Evolutionary conservation across 2,329 filamentous ascomycete species (phyloP).

Genomic region (Cladosporium halotolerans): DNA sequence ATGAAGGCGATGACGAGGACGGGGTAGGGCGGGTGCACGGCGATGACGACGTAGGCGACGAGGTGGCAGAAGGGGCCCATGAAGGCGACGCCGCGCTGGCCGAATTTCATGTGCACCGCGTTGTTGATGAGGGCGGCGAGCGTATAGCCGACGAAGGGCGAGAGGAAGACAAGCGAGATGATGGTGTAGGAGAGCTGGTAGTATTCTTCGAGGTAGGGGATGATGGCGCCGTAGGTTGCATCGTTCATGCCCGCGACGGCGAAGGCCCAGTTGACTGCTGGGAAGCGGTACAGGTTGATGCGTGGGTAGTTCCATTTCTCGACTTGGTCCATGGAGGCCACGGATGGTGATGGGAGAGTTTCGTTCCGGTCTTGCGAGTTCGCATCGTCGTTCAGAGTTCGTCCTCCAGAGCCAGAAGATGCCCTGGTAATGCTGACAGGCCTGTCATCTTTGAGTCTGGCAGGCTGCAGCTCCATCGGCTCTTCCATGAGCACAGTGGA

Average conservation of each 20-base stretch:
- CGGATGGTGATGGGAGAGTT: slow-evolving; percentile 42
- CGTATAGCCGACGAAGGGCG: slow-evolving; percentile 60
- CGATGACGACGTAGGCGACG: slow-evolving; percentile 58
- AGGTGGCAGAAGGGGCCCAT: slow-evolving; percentile 59
- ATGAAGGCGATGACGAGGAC: slow-evolving; percentile 60
- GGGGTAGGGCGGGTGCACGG: slow-evolving; percentile 63
- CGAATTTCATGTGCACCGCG: slow-evolving; percentile 55
- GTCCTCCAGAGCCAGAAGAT: slow-evolving; percentile 17
- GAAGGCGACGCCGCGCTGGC: slow-evolving; percentile 66
- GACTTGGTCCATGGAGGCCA: slow-evolving; percentile 32
- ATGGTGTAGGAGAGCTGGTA: slow-evolving; percentile 57
- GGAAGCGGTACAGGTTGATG: slow-evolving; percentile 53
- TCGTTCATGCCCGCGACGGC: slow-evolving; percentile 61
- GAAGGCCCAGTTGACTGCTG: slow-evolving; percentile 56
- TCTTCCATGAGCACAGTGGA: slow-evolving; percentile 24
- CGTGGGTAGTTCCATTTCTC: slow-evolving; percentile 60
- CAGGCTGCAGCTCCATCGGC: slow-evolving; percentile 22
- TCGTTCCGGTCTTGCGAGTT: slow-evolving; percentile 28
- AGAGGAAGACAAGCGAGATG: slow-evolving; percentile 61
- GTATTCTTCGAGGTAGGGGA: slow-evolving; percentile 54
- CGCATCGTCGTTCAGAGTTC: background rate
- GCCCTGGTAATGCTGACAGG: slow-evolving; percentile 3
- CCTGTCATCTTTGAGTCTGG: slow-evolving; percentile 15
- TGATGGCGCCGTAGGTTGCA: slow-evolving; percentile 46
- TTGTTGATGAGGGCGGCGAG: slow-evolving; percentile 60